Evolutionary conservation across 768 basidiomycete genomes (phyloP), one percentile per base, ranked within the genome.

Genomic region (Coprinopsis cinerea): DNA sequence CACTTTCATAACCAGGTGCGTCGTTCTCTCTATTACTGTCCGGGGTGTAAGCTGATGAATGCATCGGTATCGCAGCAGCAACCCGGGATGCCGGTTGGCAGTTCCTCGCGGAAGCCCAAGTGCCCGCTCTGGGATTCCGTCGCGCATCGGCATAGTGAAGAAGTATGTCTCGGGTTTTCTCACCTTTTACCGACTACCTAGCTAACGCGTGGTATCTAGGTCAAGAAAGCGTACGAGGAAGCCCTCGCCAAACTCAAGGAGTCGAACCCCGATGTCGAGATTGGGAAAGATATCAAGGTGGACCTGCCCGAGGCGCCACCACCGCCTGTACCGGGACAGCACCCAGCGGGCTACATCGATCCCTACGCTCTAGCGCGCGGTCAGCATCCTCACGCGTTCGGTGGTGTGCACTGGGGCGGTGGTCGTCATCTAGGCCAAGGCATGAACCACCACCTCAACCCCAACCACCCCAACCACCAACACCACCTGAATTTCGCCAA

Each of bases 51-150:
- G 7, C 6, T 6, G 24, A 11, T 43, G 41, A 43, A 7, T 5
- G 9, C 13, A 4, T 24, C 11, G 22, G 41, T 23, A 22, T 4
- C 39, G 30, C 18, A 47, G 53, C 49, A 53, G n/a, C 51, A 50
- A 20, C 55, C 57, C 6, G 51, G 53, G 0, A 53, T 51, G 4
- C 49, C 60, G 17, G 54, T 55, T 3, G 22, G 61, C 20, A 60
- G 69, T 10, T 45, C 53, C 5, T 51, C 41, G 64, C 55, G 51
- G 11, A 53, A 52, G 4, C 59, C 68, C 10, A 65, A 60, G 0
- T 92, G 88, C 49, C 60, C 67, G 2, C 65, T 90, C 3, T 90
- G 83, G 83, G 88, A 90, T 49, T 55, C 69, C 1, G 75, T 82
- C 0, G 85, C 88, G 46, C 66, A 75, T 45, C 72, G 85, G 27